Evolutionary conservation across 495 filamentous ascomycete genomes (phyloP).

Genomic region (Penicillium coprophilum): DNA sequence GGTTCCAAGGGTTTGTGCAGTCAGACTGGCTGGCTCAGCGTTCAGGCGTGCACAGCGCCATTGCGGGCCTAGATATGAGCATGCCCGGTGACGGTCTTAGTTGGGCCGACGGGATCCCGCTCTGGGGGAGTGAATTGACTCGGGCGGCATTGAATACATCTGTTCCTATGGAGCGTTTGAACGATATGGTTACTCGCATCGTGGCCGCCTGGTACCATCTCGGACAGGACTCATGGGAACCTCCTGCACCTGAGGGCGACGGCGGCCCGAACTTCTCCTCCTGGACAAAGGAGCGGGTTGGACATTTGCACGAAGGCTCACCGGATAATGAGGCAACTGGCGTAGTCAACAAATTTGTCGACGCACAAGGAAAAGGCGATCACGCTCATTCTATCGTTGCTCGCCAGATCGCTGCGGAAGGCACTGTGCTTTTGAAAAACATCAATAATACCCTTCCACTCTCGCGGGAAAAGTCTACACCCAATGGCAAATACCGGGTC

Average conservation of each 20-base stretch:
- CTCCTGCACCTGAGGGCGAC: conserved; percentile 55
- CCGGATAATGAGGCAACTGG: conserved; percentile 51
- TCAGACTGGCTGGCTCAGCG: conserved; percentile 92
- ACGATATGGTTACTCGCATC: conserved; percentile 92
- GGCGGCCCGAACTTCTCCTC: conserved; percentile 88
- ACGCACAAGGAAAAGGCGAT: conserved; percentile 62
- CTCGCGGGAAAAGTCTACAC: conserved; percentile 48
- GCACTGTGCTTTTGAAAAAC: conserved; percentile 85
- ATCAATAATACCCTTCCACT: conserved; percentile 62
- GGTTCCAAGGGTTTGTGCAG: conserved; percentile 93
- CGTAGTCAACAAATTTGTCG: conserved; percentile 74
- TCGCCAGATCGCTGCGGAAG: conserved; percentile 75
- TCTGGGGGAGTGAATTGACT: conserved; percentile 80
- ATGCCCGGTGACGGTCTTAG: conserved; percentile 89
- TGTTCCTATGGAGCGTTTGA: conserved; percentile 75
- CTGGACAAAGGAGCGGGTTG: conserved; percentile 73
- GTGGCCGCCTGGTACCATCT: conserved; percentile 93
- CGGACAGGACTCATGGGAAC: conserved; percentile 70
- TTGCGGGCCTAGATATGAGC: conserved; percentile 88
- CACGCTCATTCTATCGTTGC: conserved; percentile 69
- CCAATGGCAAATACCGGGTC: conserved; percentile 51
- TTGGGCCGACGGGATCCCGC: conserved; percentile 73
- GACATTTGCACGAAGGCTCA: conserved; percentile 64
- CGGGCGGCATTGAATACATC: conserved; percentile 78
- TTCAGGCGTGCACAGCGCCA: conserved; percentile 72